Percentiles rank a stretch among this genome's conserved stretches.
These are phyloP conservation scores for Mycena rebaudengoi DNA, from an alignment of 768 basidiomycete genomes.

Conservation along the genomic window DNA sequence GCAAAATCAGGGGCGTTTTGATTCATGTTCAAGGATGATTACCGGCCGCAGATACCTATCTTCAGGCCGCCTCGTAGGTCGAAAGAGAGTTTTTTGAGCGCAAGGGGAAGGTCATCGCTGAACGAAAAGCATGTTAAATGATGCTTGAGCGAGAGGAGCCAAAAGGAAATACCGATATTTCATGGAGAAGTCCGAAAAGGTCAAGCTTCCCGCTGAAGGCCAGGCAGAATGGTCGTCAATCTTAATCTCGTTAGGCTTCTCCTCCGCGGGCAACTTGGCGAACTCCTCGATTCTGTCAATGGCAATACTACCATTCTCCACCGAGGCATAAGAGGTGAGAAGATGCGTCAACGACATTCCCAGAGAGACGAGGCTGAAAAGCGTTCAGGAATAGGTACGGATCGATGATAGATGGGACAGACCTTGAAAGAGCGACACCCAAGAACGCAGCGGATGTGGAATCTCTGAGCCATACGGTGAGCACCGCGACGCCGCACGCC, in stretches of 20 bases:
- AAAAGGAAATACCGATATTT: slow-evolving; percentile 16
- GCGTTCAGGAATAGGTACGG: background rate
- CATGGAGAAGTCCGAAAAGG: slow-evolving; percentile 12
- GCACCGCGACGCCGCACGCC: slow-evolving; percentile 5
- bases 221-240: background rate
- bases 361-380: slow-evolving; percentile 5
- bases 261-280: slow-evolving; percentile 13
- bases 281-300: slow-evolving; percentile 19
- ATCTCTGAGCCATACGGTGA: slow-evolving; percentile 15
- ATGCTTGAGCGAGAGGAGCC: background rate
- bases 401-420: background rate
- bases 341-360: slow-evolving; percentile 1
- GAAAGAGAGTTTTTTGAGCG: slow-evolving; percentile 14
- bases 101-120: slow-evolving; percentile 14
- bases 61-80: slow-evolving; percentile 2
- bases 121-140: background rate
- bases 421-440: slow-evolving; percentile 13
- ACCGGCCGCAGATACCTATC: slow-evolving; percentile 21
- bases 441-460: slow-evolving; percentile 11
- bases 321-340: background rate
- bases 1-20: background rate
- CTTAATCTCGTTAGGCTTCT: background rate
- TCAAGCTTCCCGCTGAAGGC: slow-evolving; percentile 7
- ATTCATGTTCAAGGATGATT: background rate
- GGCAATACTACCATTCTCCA: slow-evolving; percentile 14